These are phyloP conservation scores for Fusarium pseudocircinatum DNA, from an alignment of 2,329 filamentous ascomycete species.

Conservation along the genomic window DNA sequence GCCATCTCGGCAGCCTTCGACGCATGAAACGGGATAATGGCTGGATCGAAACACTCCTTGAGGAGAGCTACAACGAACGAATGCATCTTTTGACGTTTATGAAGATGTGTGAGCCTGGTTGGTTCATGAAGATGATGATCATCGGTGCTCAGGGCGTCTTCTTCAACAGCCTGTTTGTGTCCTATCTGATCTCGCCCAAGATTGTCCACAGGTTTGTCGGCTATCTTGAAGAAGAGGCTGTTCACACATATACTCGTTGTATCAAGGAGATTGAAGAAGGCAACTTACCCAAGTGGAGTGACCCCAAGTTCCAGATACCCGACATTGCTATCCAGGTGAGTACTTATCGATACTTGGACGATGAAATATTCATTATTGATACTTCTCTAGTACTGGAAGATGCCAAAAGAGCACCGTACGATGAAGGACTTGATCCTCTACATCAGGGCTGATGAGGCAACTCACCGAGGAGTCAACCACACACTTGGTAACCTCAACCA, in stretches of 20 bases:
- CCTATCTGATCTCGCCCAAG: slow-evolving; percentile 85
- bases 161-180: slow-evolving; percentile 92
- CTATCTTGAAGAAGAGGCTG: slow-evolving; percentile 96
- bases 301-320: slow-evolving; percentile 76
- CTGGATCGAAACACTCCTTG: slow-evolving; percentile 92
- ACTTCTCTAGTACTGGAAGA: slow-evolving; percentile 78
- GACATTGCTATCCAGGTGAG: slow-evolving; percentile 79
- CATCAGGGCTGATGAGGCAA: slow-evolving; percentile 88
- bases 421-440: slow-evolving; percentile 92
- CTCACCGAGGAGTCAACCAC: slow-evolving; percentile 95
- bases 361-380: slow-evolving; percentile 6
- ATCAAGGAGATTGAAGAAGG: slow-evolving; percentile 88
- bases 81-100: slow-evolving; percentile 96
- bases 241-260: slow-evolving; percentile 91
- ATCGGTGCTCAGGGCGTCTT: slow-evolving; percentile 94
- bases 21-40: slow-evolving; percentile 93
- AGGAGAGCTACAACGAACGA: slow-evolving; percentile 91
- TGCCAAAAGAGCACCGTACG: slow-evolving; percentile 82
- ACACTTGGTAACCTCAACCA: slow-evolving; percentile 90
- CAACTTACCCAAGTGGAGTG: slow-evolving; percentile 82
- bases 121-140: slow-evolving; percentile 93
- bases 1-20: slow-evolving; percentile 85
- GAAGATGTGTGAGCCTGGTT: slow-evolving; percentile 79
- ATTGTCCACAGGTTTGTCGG: slow-evolving; percentile 96
- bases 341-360: not conserved